These are phyloP conservation scores for Podospora australis DNA, from an alignment of 495 filamentous ascomycete genomes.

Conservation along the genomic window DNA sequence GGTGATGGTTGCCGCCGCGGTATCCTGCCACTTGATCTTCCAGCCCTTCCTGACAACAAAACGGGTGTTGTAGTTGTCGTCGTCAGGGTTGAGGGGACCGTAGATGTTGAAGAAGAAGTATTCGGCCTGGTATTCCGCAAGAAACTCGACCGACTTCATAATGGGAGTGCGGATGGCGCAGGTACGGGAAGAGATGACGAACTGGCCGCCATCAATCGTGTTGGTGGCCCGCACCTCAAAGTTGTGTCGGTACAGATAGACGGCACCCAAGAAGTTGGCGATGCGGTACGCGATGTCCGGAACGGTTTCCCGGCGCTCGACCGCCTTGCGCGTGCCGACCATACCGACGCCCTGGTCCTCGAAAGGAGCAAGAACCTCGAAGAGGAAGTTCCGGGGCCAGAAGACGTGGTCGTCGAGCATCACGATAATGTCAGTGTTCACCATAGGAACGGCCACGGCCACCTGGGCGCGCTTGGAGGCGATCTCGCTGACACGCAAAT, in stretches of 20 bases:
- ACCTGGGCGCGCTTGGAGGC: slow-evolving; percentile 47
- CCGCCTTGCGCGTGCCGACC: slow-evolving; percentile 48
- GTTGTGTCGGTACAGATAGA: slow-evolving; percentile 52
- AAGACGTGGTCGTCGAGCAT: slow-evolving; percentile 51
- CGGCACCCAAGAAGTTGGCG: slow-evolving; percentile 47
- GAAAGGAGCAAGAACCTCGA: slow-evolving; percentile 44
- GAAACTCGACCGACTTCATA: slow-evolving; percentile 38
- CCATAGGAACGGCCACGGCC: slow-evolving; percentile 33
- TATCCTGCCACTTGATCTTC: slow-evolving; percentile 58
- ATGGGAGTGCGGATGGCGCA: slow-evolving; percentile 43
- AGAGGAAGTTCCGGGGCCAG: slow-evolving; percentile 42
- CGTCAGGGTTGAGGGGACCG: slow-evolving; percentile 51
- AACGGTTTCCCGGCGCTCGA: slow-evolving; percentile 29
- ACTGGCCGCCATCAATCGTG: slow-evolving; percentile 50
- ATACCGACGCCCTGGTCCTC: slow-evolving; percentile 45
- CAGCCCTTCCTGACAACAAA: slow-evolving; percentile 51
- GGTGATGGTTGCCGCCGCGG: slow-evolving; percentile 48
- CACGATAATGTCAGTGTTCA: slow-evolving; percentile 41
- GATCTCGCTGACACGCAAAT: slow-evolving; percentile 14
- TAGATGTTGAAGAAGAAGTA: slow-evolving; percentile 43
- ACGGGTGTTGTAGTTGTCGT: slow-evolving; percentile 65
- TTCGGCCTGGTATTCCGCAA: slow-evolving; percentile 52
- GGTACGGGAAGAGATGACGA: slow-evolving; percentile 50
- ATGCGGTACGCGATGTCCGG: slow-evolving; percentile 26
- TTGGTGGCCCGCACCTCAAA: slow-evolving; percentile 50